Base-by-base conservation (phyloP, 2,329 filamentous ascomycete genomes). In the Colletotrichum sp. region DNA sequence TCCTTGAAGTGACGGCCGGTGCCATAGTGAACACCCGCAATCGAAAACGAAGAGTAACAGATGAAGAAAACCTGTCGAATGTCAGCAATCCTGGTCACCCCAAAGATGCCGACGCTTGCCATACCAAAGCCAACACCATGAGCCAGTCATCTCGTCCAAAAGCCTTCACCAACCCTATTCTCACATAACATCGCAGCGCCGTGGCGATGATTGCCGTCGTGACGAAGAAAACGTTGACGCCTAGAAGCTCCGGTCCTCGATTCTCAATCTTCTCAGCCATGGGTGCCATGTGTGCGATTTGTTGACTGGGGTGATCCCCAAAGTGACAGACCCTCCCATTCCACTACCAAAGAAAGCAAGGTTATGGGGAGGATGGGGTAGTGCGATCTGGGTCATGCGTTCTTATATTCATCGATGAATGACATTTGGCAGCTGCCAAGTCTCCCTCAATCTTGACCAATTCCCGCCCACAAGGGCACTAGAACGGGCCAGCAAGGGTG, bases 121-220 rank as follows among this genome's bases (percentile, higher is more conserved):
- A 10, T 80, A 84, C 84, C 71, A 83, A 78, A 34, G 86, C 85
- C 43, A 78, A 71, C 1, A 82, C 63, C 85, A 87, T 87, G 67
- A 83, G 79, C 81, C 81, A 85, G 76, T 87, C 85, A 74, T 87
- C 85, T 10, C 81, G 67, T 1, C 84, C 85, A 78, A 86, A 87
- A 38, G 81, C 82, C 77, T 82, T 85, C 38, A 87, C 82, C 15
- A 86, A 71, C 8, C 77, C 76, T 2, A 80, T 65, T 26, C 85
- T 82, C 21, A 84, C 82, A 77, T 82, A 86, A 43, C 81, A 80
- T 74, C 85, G 78, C n/a, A 86, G 77, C 6, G 73, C 6, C 5
- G 80, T 80, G 60, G 83, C 77, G 28, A 82, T 74, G 28, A 82
- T 28, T 3, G 84, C 81, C 16, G 81, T 55, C 6, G 74, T 61